These are phyloP conservation scores for Aegilops sharonensis DNA, from an alignment of 176 grass and related monocot genomes.

Conservation along the genomic window DNA sequence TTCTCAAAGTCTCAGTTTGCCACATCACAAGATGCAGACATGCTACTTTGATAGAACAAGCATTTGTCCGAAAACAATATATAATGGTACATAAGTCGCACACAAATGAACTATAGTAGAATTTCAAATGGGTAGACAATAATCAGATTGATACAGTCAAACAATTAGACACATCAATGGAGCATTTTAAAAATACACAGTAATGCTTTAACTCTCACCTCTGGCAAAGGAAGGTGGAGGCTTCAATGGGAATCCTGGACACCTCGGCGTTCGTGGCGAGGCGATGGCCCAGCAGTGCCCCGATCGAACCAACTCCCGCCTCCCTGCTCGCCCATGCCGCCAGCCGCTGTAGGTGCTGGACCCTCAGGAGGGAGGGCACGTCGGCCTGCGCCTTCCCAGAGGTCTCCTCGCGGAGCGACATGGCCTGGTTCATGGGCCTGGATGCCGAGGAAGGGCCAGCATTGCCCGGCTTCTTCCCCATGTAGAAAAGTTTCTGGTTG, in stretches of 20 bases:
- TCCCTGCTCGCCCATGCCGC: constrained; percentile 42
- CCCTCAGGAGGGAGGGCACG: constrained; percentile 32
- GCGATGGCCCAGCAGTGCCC: constrained; percentile 44
- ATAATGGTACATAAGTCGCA: not conserved
- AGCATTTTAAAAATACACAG: not conserved
- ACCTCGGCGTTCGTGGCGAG: constrained; percentile 41
- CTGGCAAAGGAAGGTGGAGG: constrained; percentile 45
- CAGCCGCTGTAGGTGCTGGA: constrained; percentile 45
- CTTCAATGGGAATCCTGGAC: constrained; percentile 27
- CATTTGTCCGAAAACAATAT: not conserved
- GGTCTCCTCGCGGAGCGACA: constrained; percentile 57
- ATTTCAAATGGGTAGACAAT: not conserved
- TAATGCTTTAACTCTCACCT: constrained; percentile 29
- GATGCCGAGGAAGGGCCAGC: not conserved
- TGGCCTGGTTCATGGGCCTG: not conserved
- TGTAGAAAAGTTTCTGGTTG: not conserved
- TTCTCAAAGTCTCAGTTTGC: not conserved
- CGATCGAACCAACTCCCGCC: constrained; percentile 30
- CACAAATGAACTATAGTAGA: not conserved
- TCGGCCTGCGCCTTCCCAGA: constrained; percentile 38
- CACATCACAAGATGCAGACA: not conserved
- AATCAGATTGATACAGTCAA: not conserved
- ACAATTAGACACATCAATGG: not conserved
- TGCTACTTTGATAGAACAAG: not conserved
- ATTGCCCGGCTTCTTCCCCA: constrained; percentile 34